These are phyloP conservation scores for Entonaema liquescens DNA, from an alignment of 495 filamentous ascomycete genomes.

Conservation along the genomic window DNA sequence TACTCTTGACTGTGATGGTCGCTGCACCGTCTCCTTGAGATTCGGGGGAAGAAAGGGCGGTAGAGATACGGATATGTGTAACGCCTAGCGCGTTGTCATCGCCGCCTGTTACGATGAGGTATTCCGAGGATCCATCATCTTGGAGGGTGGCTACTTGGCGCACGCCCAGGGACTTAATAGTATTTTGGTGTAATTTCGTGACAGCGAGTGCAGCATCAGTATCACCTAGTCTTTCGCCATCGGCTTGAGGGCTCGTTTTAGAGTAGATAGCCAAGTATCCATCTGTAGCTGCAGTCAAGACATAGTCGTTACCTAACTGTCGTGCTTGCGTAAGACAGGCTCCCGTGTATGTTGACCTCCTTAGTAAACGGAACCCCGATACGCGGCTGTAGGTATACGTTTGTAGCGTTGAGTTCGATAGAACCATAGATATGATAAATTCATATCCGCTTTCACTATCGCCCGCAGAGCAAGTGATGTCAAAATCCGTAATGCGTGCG, in stretches of 20 bases:
- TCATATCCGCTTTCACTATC: conserved; percentile 14
- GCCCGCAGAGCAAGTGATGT: conserved; percentile 45
- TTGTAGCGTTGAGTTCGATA: conserved; percentile 81
- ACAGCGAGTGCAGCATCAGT: conserved; percentile 19
- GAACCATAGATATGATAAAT: conserved; percentile 70
- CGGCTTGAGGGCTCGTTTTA: conserved; percentile 6
- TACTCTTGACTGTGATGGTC: conserved; percentile 42
- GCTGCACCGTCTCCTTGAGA: neutral
- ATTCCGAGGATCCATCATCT: conserved; percentile 21
- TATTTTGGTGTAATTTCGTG: conserved; percentile 74
- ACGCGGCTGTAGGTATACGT: conserved; percentile 67
- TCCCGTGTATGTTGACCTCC: conserved; percentile 72
- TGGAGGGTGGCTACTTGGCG: conserved; percentile 36
- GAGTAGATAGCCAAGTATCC: conserved; percentile 55
- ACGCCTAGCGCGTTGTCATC: conserved; percentile 83
- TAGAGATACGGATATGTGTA: conserved; percentile 51
- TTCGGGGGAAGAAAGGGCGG: conserved; percentile 1
- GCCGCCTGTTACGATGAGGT: conserved; percentile 75
- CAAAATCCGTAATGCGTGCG: conserved; percentile 80
- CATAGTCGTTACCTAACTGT: conserved; percentile 60
- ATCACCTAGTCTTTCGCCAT: neutral
- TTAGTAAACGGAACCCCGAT: conserved; percentile 62
- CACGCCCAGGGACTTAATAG: conserved; percentile 68
- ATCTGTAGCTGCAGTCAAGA: conserved; percentile 60
- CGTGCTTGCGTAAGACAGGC: conserved; percentile 78